Percentiles rank a stretch among this genome's conserved stretches.
These are phyloP conservation scores for Beauveria rudraprayagi DNA, from an alignment of 2,329 filamentous ascomycete species.

Conservation along the genomic window DNA sequence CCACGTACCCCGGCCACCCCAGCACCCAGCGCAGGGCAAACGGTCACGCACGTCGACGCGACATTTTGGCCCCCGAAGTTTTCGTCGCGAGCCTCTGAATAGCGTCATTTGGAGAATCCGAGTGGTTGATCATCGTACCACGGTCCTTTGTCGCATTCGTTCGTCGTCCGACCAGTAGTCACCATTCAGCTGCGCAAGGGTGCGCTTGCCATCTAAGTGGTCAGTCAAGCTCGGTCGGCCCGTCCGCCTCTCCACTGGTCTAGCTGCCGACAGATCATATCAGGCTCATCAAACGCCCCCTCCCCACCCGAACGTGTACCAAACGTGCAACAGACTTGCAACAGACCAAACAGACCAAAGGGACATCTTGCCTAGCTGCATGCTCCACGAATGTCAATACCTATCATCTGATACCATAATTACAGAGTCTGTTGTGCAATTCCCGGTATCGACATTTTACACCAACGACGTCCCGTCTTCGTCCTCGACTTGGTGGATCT, in stretches of 20 bases:
- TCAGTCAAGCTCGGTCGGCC: too few species aligned
- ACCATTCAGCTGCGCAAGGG: neutral
- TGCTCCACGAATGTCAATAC: neutral
- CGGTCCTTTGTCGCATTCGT: too few species aligned
- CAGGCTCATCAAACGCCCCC: constrained; percentile 6
- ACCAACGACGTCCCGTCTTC: neutral
- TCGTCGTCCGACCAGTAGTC: neutral
- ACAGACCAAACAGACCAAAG: neutral
- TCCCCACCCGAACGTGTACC: neutral
- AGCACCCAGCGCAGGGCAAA: neutral
- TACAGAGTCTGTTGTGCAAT: neutral
- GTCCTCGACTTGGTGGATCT: neutral
- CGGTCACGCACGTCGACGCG: neutral
- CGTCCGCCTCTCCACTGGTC: neutral
- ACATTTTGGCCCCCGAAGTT: too few species aligned
- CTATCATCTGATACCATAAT: too few species aligned
- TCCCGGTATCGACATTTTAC: neutral
- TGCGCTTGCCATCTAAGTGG: neutral
- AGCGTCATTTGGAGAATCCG: too few species aligned
- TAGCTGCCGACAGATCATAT: constrained; percentile 8
- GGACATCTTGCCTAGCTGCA: neutral
- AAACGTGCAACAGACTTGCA: neutral
- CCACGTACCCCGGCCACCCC: neutral
- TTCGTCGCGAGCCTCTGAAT: too few species aligned
- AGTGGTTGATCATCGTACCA: too few species aligned